Evolutionary conservation across 2,329 filamentous ascomycete species (phyloP).

Genomic region (Blastomyces parvus): DNA sequence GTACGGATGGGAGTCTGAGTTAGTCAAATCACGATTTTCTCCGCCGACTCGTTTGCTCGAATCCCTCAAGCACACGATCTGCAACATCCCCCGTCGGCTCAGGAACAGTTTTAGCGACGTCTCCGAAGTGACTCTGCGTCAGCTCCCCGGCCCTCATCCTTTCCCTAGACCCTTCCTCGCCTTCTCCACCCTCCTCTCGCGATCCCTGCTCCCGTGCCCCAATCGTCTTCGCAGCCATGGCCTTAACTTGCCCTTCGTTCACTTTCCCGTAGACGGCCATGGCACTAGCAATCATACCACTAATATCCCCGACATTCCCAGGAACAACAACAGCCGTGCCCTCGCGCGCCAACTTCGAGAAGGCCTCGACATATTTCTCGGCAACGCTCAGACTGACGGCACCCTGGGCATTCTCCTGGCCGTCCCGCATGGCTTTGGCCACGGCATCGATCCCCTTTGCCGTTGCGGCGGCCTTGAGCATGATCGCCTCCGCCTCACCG

Average conservation of each 20-base stretch:
- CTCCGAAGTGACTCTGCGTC: slow-evolving; percentile 22
- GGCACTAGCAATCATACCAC: slow-evolving; percentile 91
- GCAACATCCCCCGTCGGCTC: slow-evolving; percentile 32
- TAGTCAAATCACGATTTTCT: slow-evolving; percentile 19
- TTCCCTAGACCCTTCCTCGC: slow-evolving; percentile 12
- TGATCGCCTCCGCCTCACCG: slow-evolving; percentile 90
- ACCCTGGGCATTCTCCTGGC: slow-evolving; percentile 64
- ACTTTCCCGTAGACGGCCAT: slow-evolving; percentile 95
- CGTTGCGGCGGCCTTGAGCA: slow-evolving; percentile 75
- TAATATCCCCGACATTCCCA: slow-evolving; percentile 92
- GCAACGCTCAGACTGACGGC: slow-evolving; percentile 83
- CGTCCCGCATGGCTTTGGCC: slow-evolving; percentile 62
- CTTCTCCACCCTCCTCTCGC: slow-evolving; percentile 11
- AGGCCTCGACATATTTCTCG: slow-evolving; percentile 97
- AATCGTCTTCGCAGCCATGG: slow-evolving; percentile 40
- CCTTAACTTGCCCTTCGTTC: slow-evolving; percentile 64
- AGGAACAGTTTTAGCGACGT: slow-evolving; percentile 12
- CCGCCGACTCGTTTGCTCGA: slow-evolving; percentile 35
- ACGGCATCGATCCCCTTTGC: slow-evolving; percentile 83
- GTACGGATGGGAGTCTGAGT: not conserved
- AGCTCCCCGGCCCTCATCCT: slow-evolving; percentile 21
- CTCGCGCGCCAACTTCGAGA: slow-evolving; percentile 84
- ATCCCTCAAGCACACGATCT: slow-evolving; percentile 41
- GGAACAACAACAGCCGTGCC: slow-evolving; percentile 92
- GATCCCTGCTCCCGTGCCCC: slow-evolving; percentile 19